phyloP scores from a whole-genome alignment of 495 filamentous ascomycete species.

The Sordaria brevicollis region DNA sequence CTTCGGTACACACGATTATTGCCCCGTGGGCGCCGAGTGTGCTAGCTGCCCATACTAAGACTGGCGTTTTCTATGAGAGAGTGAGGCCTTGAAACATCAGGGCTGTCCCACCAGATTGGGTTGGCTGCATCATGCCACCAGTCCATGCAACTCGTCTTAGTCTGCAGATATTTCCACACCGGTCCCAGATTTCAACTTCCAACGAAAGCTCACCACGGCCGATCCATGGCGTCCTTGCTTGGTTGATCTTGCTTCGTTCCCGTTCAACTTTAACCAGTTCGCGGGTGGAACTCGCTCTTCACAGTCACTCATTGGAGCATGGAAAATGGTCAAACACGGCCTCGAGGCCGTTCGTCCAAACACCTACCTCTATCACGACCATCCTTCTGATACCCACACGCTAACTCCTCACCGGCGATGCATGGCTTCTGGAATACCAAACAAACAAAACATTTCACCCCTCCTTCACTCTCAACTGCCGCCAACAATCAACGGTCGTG shows the following conservation, averaged over 20 bases:
- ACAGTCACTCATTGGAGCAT: background rate
- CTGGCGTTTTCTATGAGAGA: background rate
- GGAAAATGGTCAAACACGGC: background rate
- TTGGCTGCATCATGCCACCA: slow-evolving; percentile 10
- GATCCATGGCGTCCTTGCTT: background rate
- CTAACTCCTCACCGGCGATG: background rate
- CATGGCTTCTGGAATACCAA: background rate
- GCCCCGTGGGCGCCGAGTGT: slow-evolving; percentile 32
- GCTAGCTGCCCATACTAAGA: slow-evolving; percentile 34
- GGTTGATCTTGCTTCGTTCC: background rate
- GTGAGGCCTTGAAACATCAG: background rate
- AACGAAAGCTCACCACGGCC: background rate
- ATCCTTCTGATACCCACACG: background rate
- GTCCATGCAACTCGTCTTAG: background rate
- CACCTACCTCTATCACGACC: background rate
- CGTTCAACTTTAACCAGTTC: background rate
- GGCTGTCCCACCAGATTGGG: slow-evolving; percentile 14
- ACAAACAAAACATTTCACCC: background rate
- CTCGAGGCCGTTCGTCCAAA: background rate
- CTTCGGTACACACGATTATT: slow-evolving; percentile 43
- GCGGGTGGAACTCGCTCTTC: background rate
- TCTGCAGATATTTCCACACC: background rate
- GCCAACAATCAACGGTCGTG: background rate
- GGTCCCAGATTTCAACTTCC: background rate
- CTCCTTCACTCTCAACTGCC: background rate